Percentiles rank a stretch among this genome's conserved stretches.
Conservation (phyloP, 2,329 filamentous ascomycete genomes). For the Penicillium italicum region DNA sequence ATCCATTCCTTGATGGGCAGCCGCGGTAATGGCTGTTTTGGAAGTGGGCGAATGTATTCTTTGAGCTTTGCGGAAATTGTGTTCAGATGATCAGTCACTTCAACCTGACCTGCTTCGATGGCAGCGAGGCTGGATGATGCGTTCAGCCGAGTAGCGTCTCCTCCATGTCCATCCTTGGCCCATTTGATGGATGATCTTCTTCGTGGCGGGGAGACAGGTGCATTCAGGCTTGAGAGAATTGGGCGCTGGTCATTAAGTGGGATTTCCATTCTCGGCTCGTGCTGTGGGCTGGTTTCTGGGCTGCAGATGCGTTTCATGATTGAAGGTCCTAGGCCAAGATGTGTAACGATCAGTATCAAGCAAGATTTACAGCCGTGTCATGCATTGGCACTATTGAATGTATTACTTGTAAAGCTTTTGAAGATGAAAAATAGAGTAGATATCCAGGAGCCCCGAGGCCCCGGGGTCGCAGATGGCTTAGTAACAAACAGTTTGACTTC, state of each 20-base stretch:
- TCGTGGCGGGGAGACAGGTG: slow-evolving; percentile 30
- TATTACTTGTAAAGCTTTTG: neutral
- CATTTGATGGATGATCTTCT: slow-evolving; percentile 1
- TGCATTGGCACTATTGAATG: neutral
- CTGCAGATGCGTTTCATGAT: slow-evolving; percentile 18
- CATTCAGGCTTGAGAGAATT: slow-evolving; percentile 17
- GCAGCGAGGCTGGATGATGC: slow-evolving; percentile 36
- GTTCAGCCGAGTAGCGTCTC: neutral
- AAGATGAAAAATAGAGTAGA: neutral
- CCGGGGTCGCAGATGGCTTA: neutral
- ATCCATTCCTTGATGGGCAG: slow-evolving; percentile 44
- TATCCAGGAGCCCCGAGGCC: neutral
- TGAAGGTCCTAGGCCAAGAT: too few species aligned
- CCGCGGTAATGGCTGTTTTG: slow-evolving; percentile 24
- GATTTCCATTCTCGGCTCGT: neutral
- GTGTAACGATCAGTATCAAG: neutral
- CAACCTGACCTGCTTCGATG: slow-evolving; percentile 51
- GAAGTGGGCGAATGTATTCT: slow-evolving; percentile 25
- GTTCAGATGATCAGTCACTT: slow-evolving; percentile 48
- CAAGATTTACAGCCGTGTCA: neutral
- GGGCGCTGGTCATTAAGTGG: neutral
- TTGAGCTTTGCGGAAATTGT: slow-evolving; percentile 47
- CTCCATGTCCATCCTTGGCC: neutral
- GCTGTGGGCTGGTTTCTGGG: slow-evolving; percentile 2
- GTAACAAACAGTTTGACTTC: neutral